phyloP scores from a whole-genome alignment of 2,329 filamentous ascomycete genomes.

The Venturia effusa region DNA sequence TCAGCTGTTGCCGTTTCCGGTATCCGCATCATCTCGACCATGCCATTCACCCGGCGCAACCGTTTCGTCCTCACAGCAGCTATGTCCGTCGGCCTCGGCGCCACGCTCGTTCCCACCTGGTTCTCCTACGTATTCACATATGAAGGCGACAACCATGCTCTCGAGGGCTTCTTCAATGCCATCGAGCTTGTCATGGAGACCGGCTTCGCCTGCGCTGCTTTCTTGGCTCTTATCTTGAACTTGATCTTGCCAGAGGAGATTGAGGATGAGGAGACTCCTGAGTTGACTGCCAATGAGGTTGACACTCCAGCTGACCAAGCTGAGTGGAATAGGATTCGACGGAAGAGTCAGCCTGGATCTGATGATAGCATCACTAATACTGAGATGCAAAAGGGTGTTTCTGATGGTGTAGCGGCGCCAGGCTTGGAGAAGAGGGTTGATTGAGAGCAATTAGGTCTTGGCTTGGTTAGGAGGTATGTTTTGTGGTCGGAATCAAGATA shows the following conservation, averaged over 20 bases:
- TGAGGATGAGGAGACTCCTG: constrained; percentile 12
- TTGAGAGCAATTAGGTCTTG: not conserved
- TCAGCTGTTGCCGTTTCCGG: constrained; percentile 65
- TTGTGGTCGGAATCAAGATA: not conserved
- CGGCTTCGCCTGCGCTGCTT: constrained; percentile 63
- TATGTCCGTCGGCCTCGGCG: constrained; percentile 57
- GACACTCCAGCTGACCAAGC: constrained; percentile 6
- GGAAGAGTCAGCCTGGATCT: constrained; percentile 1
- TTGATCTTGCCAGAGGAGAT: constrained; percentile 58
- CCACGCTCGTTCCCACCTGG: constrained; percentile 43
- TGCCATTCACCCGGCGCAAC: constrained; percentile 67
- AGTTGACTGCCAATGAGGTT: constrained; percentile 10
- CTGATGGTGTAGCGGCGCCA: not conserved
- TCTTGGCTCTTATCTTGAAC: constrained; percentile 64
- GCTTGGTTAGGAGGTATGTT: not conserved
- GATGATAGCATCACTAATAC: constrained; percentile 1
- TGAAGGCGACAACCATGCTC: constrained; percentile 51
- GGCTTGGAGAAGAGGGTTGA: not conserved
- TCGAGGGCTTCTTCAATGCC: constrained; percentile 65
- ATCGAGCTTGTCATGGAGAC: constrained; percentile 39
- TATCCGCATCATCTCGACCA: constrained; percentile 61
- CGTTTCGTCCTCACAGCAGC: constrained; percentile 72
- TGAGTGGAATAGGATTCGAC: constrained; percentile 10
- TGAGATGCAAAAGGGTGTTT: not conserved
- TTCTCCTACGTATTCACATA: constrained; percentile 66